phyloP scores from a whole-genome alignment of 2,329 filamentous ascomycete species.

The Fragosphaeria purpurea region DNA sequence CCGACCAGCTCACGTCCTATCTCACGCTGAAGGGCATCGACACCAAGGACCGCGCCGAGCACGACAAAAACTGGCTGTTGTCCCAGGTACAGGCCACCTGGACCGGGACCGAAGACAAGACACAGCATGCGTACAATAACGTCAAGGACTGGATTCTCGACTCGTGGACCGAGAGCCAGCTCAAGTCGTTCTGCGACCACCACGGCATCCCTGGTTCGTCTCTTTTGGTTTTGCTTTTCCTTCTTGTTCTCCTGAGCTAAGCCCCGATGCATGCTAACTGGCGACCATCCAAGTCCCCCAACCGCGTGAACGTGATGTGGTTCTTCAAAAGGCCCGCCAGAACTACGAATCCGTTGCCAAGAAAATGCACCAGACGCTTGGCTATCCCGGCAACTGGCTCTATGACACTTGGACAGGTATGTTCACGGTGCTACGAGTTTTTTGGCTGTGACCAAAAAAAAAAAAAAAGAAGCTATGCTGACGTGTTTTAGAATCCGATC shows the following conservation, averaged over 20 bases:
- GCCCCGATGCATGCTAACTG: not conserved
- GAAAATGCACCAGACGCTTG: conserved; percentile 60
- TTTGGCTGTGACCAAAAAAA: too few relatives aligned
- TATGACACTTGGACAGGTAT: conserved; percentile 69
- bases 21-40: conserved; percentile 62
- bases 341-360: conserved; percentile 73
- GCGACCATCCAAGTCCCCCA: conserved; percentile 51
- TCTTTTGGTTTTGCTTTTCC: too few relatives aligned
- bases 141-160: conserved; percentile 91
- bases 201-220: conserved; percentile 62
- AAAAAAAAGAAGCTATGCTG: not conserved
- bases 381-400: conserved; percentile 94
- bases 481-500: conserved; percentile 56
- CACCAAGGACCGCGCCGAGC: conserved; percentile 53
- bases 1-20: conserved; percentile 56
- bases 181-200: conserved; percentile 87
- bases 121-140: conserved; percentile 59
- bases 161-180: conserved; percentile 85
- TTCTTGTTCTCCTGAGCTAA: not conserved
- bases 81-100: conserved; percentile 61
- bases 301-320: conserved; percentile 72
- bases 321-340: conserved; percentile 67
- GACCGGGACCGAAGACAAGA: conserved; percentile 70
- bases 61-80: conserved; percentile 59
- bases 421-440: too few relatives aligned